Evolutionary conservation across 2,329 filamentous ascomycete species (phyloP), one percentile per base, ranked within the genome.

Genomic region (Chaetomium globosum): DNA sequence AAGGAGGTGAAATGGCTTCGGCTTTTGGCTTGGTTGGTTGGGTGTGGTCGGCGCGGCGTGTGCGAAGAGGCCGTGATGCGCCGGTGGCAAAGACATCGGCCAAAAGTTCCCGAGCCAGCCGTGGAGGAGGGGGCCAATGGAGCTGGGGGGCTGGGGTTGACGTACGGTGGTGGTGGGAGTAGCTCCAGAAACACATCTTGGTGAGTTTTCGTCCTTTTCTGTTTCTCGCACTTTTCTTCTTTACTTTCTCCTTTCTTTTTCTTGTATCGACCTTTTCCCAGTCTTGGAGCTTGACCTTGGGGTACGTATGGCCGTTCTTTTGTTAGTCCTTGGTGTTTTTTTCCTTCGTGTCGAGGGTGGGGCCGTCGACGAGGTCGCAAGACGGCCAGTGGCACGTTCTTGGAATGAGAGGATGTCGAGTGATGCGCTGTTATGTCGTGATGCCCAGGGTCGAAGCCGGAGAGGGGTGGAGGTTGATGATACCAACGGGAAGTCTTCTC

Each of bases 101-200:
- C 19, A n/a, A 19, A 21, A 30, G 53, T 23, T 31, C 33, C 39
- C 31, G 61, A 43, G 19, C 26, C 30, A 19, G 26, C 21, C 55
- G 23, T 4, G 23, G 28, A 19, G 26, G 26, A 26, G 23, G 19
- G 12, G 12, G 26, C 51, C 51, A 30, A 53, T 53, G 7, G 51
- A 10, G 23, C 10, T 10, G 16, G 5, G 52, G n/a, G 28, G 28
- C 52, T 55, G 39, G 16, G 26, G 26, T 6, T 31, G 39, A 67
- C 65, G 13, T 62, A 67, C 65, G 65, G 54, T 67, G 82, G 71
- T 83, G 79, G 70, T 85, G 82, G 51, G 83, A 75, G 70, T 81
- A 81, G 67, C 81, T 80, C 73, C 80, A 80, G 66, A 76, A 79
- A 69, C 82, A 85, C 83, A 85, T 85, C n/a, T 65, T 54, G 30